A percentile compares a stretch with the other conserved stretches of the same genome.
phyloP scores from a whole-genome alignment of 2,329 filamentous ascomycete species.

The Fusarium sp. region DNA sequence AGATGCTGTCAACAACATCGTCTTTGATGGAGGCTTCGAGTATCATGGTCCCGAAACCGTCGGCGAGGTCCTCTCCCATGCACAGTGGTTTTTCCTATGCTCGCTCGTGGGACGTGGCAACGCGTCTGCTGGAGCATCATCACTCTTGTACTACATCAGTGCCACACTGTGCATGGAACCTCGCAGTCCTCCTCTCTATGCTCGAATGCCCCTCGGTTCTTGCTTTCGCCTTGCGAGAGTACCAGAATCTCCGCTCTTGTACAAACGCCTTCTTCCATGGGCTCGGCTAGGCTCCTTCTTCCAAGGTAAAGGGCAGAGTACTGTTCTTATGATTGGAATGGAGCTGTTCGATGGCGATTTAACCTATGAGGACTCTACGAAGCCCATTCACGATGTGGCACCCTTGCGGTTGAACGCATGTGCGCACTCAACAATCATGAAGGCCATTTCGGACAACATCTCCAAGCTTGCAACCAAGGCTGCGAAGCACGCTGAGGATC shows the following conservation, averaged over 20 bases:
- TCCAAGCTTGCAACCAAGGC: constrained; percentile 2
- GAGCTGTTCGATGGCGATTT: not conserved
- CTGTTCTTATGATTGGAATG: not conserved
- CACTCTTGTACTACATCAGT: not conserved
- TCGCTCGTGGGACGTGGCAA: not conserved
- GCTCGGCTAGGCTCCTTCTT: not conserved
- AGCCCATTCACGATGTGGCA: not conserved
- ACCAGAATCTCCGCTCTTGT: not conserved
- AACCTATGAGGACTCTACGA: not conserved
- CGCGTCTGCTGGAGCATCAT: not conserved
- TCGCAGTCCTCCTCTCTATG: not conserved
- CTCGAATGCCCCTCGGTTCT: not conserved
- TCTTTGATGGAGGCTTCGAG: not conserved
- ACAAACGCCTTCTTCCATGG: not conserved
- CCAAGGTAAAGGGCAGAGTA: not conserved
- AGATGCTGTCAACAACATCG: not conserved
- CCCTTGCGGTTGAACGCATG: not conserved
- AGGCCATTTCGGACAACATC: not conserved
- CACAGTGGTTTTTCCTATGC: not conserved
- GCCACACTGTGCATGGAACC: not conserved
- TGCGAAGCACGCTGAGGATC: not conserved
- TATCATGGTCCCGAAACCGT: not conserved
- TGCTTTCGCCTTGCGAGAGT: not conserved
- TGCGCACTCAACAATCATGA: not conserved
- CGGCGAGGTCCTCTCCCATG: not conserved